Evolutionary conservation across 2,329 filamentous ascomycete genomes (phyloP).

Genomic region (Colletotrichum sp.): DNA sequence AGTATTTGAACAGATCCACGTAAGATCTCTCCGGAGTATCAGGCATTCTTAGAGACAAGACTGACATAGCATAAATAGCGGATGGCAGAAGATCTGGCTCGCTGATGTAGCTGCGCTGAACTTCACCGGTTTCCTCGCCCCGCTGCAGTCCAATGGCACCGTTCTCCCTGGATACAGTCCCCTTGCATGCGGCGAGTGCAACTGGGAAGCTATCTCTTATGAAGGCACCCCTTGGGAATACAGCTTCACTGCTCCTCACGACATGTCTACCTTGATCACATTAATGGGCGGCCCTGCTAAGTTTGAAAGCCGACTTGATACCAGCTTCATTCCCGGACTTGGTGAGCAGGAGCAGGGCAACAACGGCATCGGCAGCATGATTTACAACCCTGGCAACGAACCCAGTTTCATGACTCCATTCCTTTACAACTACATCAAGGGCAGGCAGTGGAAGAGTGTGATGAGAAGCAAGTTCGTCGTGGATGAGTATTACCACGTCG

Average conservation of each 20-base stretch:
- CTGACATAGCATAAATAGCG: constrained; percentile 23
- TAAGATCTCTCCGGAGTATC: not conserved
- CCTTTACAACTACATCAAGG: constrained; percentile 58
- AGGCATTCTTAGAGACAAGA: not conserved
- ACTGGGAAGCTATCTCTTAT: constrained; percentile 59
- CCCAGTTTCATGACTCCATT: constrained; percentile 61
- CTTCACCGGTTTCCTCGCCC: constrained; percentile 64
- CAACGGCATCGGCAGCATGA: constrained; percentile 45
- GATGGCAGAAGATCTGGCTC: constrained; percentile 68
- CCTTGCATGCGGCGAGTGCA: constrained; percentile 56
- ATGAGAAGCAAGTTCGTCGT: constrained; percentile 52
- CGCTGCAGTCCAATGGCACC: constrained; percentile 52
- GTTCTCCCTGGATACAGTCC: constrained; percentile 49
- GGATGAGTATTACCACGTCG: constrained; percentile 52
- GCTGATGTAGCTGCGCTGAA: constrained; percentile 45
- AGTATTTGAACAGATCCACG: constrained; percentile 57
- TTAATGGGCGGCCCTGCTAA: constrained; percentile 54
- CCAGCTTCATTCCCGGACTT: constrained; percentile 36
- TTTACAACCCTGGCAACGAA: constrained; percentile 63
- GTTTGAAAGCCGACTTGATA: constrained; percentile 55
- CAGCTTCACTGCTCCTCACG: constrained; percentile 62
- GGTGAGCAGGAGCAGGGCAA: constrained; percentile 53
- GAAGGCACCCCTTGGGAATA: constrained; percentile 55
- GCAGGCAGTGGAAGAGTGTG: constrained; percentile 56
- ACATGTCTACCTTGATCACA: constrained; percentile 57